These are phyloP conservation scores for Russula emetica DNA, from an alignment of 768 basidiomycete species.

Conservation along the genomic window DNA sequence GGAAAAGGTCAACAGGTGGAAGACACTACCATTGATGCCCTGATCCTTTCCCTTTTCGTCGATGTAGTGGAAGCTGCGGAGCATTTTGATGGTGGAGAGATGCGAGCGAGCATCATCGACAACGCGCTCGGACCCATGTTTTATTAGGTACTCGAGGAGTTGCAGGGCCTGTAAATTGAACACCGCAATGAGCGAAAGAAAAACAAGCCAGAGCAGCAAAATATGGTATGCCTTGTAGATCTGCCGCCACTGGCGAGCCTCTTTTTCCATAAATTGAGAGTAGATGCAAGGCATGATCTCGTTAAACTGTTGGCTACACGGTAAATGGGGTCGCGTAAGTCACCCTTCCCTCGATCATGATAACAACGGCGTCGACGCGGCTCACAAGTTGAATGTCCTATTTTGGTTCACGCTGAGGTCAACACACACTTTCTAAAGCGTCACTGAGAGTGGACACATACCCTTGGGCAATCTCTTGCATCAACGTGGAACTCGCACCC, in stretches of 20 bases:
- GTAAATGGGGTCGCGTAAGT: neutral
- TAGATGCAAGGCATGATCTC: constrained; percentile 99
- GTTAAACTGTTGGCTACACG: constrained; percentile 86
- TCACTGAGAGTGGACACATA: constrained; percentile 40
- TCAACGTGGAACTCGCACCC: constrained; percentile 96
- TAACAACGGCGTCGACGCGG: neutral
- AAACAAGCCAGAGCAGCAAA: neutral
- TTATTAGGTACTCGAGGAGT: constrained; percentile 91
- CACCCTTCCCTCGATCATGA: neutral
- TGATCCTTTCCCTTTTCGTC: constrained; percentile 99
- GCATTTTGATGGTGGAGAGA: constrained; percentile 93
- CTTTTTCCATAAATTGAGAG: constrained; percentile 94
- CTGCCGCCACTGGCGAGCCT: constrained; percentile 96
- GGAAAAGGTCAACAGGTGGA: neutral
- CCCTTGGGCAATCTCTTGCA: constrained; percentile 99
- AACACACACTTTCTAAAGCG: constrained; percentile 16
- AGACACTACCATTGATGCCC: constrained; percentile 81
- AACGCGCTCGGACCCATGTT: constrained; percentile 95
- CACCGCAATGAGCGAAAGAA: neutral
- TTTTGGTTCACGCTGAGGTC: constrained; percentile 4
- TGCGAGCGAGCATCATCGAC: constrained; percentile 97
- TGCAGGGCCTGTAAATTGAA: constrained; percentile 66
- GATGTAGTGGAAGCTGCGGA: constrained; percentile 95
- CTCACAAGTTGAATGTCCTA: constrained; percentile 97
- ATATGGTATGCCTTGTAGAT: constrained; percentile 79